Conservation (phyloP, 2,329 filamentous ascomycete genomes). For the Apiospora phragmitis region DNA sequence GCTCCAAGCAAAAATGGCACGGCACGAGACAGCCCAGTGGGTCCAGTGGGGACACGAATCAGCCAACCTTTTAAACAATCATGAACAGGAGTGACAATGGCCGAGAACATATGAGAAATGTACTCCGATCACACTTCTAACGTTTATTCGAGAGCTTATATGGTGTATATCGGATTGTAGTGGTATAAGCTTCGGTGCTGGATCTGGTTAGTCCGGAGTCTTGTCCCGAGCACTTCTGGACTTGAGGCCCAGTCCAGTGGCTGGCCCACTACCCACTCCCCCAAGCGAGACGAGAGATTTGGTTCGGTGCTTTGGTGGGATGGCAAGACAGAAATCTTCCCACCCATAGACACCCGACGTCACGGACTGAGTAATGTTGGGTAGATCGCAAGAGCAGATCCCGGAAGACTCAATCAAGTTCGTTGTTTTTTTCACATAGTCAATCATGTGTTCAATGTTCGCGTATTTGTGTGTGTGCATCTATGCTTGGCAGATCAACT, state of each 20-base stretch:
- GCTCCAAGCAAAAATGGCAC: neutral
- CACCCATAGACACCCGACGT: neutral
- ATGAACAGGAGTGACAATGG: too few relatives aligned
- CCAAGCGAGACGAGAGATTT: neutral
- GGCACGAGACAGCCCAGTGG: neutral
- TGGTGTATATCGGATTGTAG: too few relatives aligned
- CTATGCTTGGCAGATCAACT: neutral
- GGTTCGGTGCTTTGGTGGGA: neutral
- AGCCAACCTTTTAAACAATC: too few relatives aligned
- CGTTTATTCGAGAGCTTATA: too few relatives aligned
- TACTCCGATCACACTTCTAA: too few relatives aligned
- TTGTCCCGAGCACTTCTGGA: too few relatives aligned
- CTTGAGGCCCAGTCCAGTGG: neutral
- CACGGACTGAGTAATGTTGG: neutral
- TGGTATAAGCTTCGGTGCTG: too few relatives aligned
- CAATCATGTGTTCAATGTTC: neutral
- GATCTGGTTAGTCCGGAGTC: too few relatives aligned
- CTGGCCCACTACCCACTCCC: neutral
- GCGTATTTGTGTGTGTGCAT: neutral
- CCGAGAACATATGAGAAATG: too few relatives aligned
- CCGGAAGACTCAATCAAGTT: neutral
- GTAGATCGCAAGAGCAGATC: neutral
- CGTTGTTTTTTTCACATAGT: neutral
- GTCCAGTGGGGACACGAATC: too few relatives aligned
- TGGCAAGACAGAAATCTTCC: neutral